Base-by-base conservation (phyloP, 2,329 filamentous ascomycete genomes). In the Aspergillus tamarii region DNA sequence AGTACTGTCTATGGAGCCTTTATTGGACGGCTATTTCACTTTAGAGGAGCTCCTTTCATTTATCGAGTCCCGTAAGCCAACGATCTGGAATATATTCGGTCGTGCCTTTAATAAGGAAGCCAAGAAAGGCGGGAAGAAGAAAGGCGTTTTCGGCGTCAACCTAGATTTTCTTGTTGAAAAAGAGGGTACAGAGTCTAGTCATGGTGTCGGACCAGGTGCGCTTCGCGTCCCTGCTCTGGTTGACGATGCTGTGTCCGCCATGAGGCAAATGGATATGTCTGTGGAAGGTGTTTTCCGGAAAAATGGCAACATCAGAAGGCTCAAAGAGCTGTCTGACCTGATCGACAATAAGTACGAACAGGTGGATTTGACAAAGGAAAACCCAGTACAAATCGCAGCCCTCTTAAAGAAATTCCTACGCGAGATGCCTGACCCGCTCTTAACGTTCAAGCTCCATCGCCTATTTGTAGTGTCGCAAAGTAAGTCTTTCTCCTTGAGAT, bases 231-330 rank as follows among this genome's bases (percentile, higher is more conserved):
- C 95, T 3, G 91, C 93, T n/a, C 84, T 99, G 59, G 87, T 99
- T n/a, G 94, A 98, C 73, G 94, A 97, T 75, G 89, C 94, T 56
- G 90, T 99, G 43, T 91, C 92, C 4, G 93, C 94, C 14, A 97
- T 99, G 92, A 89, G 94, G 71, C 95, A 94, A 79, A 98, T 99
- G 93, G 95, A 99, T 77, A 93, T 99, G 82, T 98, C 94, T 1
- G 93, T 99, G 1, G 95, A 99, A 78, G 95, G 95, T 72, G 94
- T 99, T 26, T 99, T 99, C 87, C 89, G 95, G 71, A 99, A 99
- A 85, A 99, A 98, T 73, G 95, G 95, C 71, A 99, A 98, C 78
- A 97, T 99, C 81, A 94, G 95, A 78, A 92, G 94, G 70, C 84
- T 97, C 52, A 92, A 91, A 70, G 94, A 97, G 66, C 84, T 96